Evolutionary conservation across 2,329 filamentous ascomycete species (phyloP).

Genomic region (Colletotrichum incanum): DNA sequence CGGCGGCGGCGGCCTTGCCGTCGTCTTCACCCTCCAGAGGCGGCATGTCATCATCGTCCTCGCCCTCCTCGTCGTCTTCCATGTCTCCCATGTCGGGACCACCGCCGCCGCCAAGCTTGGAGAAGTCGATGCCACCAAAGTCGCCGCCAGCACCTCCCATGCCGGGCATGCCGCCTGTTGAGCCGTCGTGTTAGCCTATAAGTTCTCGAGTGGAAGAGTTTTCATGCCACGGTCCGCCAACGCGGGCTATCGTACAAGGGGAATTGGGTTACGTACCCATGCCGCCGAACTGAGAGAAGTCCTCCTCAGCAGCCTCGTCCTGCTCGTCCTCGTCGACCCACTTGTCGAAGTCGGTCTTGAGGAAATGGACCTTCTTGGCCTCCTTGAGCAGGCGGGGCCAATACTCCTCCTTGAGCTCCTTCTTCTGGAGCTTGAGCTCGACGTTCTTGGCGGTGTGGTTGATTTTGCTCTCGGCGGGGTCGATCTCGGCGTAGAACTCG

Average conservation of each 20-base stretch:
- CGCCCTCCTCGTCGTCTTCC: constrained; percentile 69
- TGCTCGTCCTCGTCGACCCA: constrained; percentile 99
- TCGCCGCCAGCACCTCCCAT: constrained; percentile 72
- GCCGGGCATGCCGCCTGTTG: constrained; percentile 68
- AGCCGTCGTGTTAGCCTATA: constrained; percentile 33
- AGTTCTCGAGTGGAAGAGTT: neutral
- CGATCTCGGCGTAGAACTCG: constrained; percentile 92
- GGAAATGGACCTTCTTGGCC: constrained; percentile 89
- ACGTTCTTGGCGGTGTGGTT: constrained; percentile 91
- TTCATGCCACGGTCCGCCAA: neutral
- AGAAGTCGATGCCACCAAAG: constrained; percentile 93
- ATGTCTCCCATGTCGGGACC: constrained; percentile 62
- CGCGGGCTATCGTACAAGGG: constrained; percentile 12
- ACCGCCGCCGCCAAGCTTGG: constrained; percentile 82
- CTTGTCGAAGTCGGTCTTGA: constrained; percentile 99
- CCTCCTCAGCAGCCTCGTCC: constrained; percentile 88
- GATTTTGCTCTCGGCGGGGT: constrained; percentile 85
- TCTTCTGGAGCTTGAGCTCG: constrained; percentile 95
- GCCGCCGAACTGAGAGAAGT: constrained; percentile 77
- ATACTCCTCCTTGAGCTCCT: constrained; percentile 93
- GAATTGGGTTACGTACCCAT: constrained; percentile 67
- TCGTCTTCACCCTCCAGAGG: constrained; percentile 76
- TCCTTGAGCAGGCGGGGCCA: constrained; percentile 97
- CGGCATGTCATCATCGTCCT: constrained; percentile 88
- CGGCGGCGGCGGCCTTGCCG: constrained; percentile 32